Evolutionary conservation across 2,329 filamentous ascomycete genomes (phyloP), one percentile per base, ranked within the genome.

Genomic region (Allantophomopsis lycopodina): DNA sequence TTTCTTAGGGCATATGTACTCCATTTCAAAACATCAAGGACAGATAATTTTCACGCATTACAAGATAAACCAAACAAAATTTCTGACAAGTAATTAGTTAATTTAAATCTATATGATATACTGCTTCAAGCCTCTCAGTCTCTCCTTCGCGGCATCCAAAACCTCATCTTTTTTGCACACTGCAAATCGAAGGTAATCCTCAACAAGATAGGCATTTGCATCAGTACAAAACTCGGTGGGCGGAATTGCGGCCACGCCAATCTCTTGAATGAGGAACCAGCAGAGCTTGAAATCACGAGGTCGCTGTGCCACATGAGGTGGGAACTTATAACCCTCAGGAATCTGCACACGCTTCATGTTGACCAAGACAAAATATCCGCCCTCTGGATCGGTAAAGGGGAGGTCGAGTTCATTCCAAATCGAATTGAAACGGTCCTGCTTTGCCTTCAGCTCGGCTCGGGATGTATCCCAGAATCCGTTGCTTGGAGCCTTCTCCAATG

Each of bases 181-280:
- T 0, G 88, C 88, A 55, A 94, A 94, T 21, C 88, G 71, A 53
- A 95, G 70, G 62, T 91, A 95, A 51, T 94, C 80, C 66, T 94
- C 83, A 0, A 83, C 88, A 48, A 94, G 73, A 50, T 82, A 75
- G 18, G 81, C 75, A 52, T 93, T 93, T 36, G 60, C 63, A 7
- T 83, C 76, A 1, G 87, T 94, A 59, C 94, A 94, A 61, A 95
- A 95, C 61, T 95, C 88, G 0, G 86, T 94, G 0, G 88, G 88
- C 14, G 89, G 89, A 44, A 95, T 94, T 6, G 87, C 86, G 2
- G 88, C 88, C 18, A 95, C 84, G 10, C 88, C 88, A n/a, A 95
- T 66, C 65, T 95, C 88, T 58, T 86, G 86, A 61, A 95, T 95
- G 51, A 94, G 62, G 65, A 94, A 95, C 88, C 88, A 95, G 15